Conservation (phyloP, 768 basidiomycete species). For the Rhodotorula graminis region DNA sequence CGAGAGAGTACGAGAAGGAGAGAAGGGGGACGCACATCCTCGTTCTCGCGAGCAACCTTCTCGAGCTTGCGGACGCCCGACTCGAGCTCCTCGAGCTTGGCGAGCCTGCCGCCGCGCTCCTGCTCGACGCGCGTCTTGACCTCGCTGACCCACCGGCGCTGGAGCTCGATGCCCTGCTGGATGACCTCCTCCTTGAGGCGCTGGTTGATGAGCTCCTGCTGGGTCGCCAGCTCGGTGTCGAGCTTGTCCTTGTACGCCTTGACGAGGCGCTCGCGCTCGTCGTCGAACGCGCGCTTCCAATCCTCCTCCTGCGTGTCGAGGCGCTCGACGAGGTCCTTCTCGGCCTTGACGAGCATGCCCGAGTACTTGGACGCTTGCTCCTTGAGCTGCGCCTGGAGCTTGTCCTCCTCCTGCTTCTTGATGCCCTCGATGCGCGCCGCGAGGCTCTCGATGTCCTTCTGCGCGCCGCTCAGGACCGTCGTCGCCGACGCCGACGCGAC, state of each 20-base stretch:
- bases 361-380: slow-evolving; percentile 81
- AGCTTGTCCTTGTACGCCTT: slow-evolving; percentile 79
- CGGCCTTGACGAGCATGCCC: slow-evolving; percentile 69
- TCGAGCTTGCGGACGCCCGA: slow-evolving; percentile 85
- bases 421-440: slow-evolving; percentile 70
- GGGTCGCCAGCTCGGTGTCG: slow-evolving; percentile 73
- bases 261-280: slow-evolving; percentile 67
- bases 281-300: slow-evolving; percentile 72
- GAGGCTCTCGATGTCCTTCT: slow-evolving; percentile 71
- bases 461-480: slow-evolving; percentile 72
- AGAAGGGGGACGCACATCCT: slow-evolving; percentile 43
- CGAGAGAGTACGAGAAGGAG: slow-evolving; percentile 32
- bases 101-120: slow-evolving; percentile 89
- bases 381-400: slow-evolving; percentile 64
- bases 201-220: slow-evolving; percentile 90
- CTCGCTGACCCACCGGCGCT: slow-evolving; percentile 91
- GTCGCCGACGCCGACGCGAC: slow-evolving; percentile 46
- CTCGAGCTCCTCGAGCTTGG: slow-evolving; percentile 89
- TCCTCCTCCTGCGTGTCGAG: slow-evolving; percentile 79
- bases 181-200: slow-evolving; percentile 90
- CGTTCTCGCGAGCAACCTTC: slow-evolving; percentile 81
- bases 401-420: slow-evolving; percentile 69
- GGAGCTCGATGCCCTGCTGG: slow-evolving; percentile 93
- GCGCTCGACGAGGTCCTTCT: slow-evolving; percentile 79
- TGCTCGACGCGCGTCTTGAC: slow-evolving; percentile 93